phyloP scores from a whole-genome alignment of 768 basidiomycete species.

The Tulasnella sp. region DNA sequence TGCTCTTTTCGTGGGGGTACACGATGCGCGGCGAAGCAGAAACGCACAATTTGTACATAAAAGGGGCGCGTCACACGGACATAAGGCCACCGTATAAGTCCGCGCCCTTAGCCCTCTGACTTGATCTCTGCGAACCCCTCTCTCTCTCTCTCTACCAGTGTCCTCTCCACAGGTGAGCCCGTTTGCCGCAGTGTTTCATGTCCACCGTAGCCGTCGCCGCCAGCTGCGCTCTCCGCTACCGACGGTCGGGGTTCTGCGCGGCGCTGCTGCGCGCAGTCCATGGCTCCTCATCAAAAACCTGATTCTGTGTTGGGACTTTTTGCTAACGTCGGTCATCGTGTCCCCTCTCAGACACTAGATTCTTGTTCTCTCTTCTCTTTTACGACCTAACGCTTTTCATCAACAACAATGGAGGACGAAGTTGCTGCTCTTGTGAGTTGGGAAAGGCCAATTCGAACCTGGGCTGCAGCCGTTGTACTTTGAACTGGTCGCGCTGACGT shows the following conservation, averaged over 20 bases:
- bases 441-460: conserved; percentile 6
- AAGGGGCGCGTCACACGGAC: not conserved
- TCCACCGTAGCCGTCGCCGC: conserved; percentile 17
- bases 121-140: conserved; percentile 18
- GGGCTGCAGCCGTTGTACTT: not conserved
- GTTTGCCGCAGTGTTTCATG: conserved; percentile 14
- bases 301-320: not conserved
- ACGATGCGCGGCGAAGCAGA: conserved; percentile 12
- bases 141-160: conserved; percentile 7
- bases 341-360: conserved; percentile 23
- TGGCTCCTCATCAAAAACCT: conserved; percentile 26
- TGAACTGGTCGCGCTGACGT: conserved; percentile 9
- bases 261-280: conserved; percentile 28
- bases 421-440: conserved; percentile 58
- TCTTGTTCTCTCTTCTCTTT: conserved; percentile 20
- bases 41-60: conserved; percentile 19
- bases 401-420: conserved; percentile 63
- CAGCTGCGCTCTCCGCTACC: conserved; percentile 9
- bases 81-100: conserved; percentile 8
- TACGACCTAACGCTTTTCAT: conserved; percentile 27
- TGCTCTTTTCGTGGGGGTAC: not conserved
- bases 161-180: conserved; percentile 14
- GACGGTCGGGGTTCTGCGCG: not conserved
- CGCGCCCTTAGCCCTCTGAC: conserved; percentile 17
- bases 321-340: conserved; percentile 13